Evolutionary conservation across 2,329 filamentous ascomycete genomes (phyloP).

Genomic region (Celoporthe dispersa): DNA sequence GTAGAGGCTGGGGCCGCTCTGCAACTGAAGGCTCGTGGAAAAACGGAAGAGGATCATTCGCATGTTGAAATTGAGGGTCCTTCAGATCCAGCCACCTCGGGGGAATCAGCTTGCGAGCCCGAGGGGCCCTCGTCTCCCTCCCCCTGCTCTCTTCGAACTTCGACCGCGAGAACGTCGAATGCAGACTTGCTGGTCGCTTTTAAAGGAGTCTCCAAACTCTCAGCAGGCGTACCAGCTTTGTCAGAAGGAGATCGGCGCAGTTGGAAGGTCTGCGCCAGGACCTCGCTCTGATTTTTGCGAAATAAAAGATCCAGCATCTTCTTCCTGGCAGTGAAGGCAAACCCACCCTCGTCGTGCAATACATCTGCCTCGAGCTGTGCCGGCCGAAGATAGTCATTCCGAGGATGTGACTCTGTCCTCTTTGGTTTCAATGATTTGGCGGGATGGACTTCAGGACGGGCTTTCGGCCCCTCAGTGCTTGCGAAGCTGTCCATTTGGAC

Average conservation of each 20-base stretch:
- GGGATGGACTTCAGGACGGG: neutral
- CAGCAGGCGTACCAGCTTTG: neutral
- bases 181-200: neutral
- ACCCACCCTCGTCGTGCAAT: conserved; percentile 38
- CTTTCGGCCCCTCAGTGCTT: conserved; percentile 21
- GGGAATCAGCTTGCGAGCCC: conserved; percentile 48
- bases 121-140: conserved; percentile 32
- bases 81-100: conserved; percentile 53
- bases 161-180: neutral
- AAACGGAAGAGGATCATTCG: conserved; percentile 55
- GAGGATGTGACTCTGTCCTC: neutral
- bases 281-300: conserved; percentile 42
- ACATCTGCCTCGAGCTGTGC: conserved; percentile 61
- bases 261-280: conserved; percentile 25
- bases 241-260: conserved; percentile 11
- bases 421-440: neutral
- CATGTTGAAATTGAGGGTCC: conserved; percentile 57
- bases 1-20: conserved; percentile 31
- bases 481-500: conserved; percentile 39
- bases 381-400: conserved; percentile 41
- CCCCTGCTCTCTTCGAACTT: too few relatives aligned
- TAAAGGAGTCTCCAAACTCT: conserved; percentile 29
- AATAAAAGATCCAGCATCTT: conserved; percentile 60
- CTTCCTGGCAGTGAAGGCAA: conserved; percentile 56
- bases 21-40: conserved; percentile 31